Base-by-base conservation (phyloP, 2,329 filamentous ascomycete genomes). In the Scedosporium boydii region DNA sequence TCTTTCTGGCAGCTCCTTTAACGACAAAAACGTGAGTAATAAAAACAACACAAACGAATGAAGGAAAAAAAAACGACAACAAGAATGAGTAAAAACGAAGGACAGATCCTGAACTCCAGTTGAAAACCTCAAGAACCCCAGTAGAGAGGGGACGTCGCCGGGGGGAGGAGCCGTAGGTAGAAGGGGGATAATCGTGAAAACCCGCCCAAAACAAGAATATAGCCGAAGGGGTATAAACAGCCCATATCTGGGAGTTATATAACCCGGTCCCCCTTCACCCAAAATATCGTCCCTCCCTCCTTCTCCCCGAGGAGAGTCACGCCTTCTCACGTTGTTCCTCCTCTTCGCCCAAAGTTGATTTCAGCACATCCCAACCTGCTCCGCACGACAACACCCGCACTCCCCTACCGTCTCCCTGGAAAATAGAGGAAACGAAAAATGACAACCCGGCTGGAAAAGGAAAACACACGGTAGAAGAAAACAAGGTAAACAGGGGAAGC, bases 381-480 rank as follows among this genome's bases (percentile, higher is more conserved):
- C 44, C 18, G n/a, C 44, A 48, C 44, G 16, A 48, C 44, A 48
- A 48, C 23, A n/a, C 44, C 44, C 44, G 44, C 18, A 48, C 18
- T 48, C 44, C 44, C 44, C 44, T 48, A 48, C 44, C 44, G 44
- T n/a, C 44, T 48, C 44, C 44, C 44, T 48, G 4, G 51, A 59
- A 62, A 58, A 58, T n/a, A 44, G n/a, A 59, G 48, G 55, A 58
- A 58, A 14, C 16, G 42, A 51, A 55, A 51, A 53, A 60, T 59
- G 29, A 26, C 26, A 46, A 21, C 29, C 58, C 38, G 44, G 44
- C 26, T 34, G 53, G 44, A 55, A 41, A 29, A 59, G 7, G 26
- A 27, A 59, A 29, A 62, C 21, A 38, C 55, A 26, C 51, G 23
- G 59, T 23, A 60, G 23, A 21, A 59, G 29, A 18, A 58, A 58